phyloP scores from a whole-genome alignment of 768 basidiomycete species.

The Lactarius trivialis region DNA sequence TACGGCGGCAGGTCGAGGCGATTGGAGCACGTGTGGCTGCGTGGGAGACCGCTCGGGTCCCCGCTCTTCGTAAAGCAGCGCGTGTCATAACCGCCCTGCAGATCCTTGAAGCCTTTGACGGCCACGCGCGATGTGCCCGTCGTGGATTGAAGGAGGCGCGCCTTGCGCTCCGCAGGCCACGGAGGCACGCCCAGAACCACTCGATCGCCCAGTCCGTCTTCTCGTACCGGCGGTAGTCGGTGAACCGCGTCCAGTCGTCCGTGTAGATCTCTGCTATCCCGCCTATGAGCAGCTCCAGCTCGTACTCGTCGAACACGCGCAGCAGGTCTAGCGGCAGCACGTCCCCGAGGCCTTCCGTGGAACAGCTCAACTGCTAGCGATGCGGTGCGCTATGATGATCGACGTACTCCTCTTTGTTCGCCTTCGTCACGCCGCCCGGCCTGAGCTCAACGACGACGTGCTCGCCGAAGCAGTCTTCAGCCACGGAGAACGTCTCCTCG shows the following conservation, averaged over 20 bases:
- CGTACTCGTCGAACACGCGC: slow-evolving; percentile 86
- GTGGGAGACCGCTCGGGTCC: slow-evolving; percentile 74
- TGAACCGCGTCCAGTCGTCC: slow-evolving; percentile 92
- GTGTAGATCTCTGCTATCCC: slow-evolving; percentile 56
- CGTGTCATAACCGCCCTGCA: slow-evolving; percentile 91
- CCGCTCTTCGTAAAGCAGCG: slow-evolving; percentile 90
- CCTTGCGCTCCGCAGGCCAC: slow-evolving; percentile 88
- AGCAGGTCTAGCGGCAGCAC: slow-evolving; percentile 78
- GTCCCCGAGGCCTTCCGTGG: slow-evolving; percentile 73
- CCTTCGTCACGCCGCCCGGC: slow-evolving; percentile 65
- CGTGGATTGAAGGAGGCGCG: slow-evolving; percentile 83
- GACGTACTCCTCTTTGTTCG: slow-evolving; percentile 75
- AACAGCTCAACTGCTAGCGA: slow-evolving; percentile 77
- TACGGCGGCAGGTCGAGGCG: slow-evolving; percentile 84
- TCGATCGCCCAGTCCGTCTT: slow-evolving; percentile 84
- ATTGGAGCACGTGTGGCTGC: slow-evolving; percentile 94
- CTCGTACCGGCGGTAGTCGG: slow-evolving; percentile 84
- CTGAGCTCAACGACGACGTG: slow-evolving; percentile 52
- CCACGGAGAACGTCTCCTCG: slow-evolving; percentile 65
- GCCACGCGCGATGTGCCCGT: slow-evolving; percentile 82
- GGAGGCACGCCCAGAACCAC: slow-evolving; percentile 95
- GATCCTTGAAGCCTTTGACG: slow-evolving; percentile 91
- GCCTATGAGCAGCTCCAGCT: slow-evolving; percentile 83
- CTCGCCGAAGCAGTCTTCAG: slow-evolving; percentile 73
- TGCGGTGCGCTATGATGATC: slow-evolving; percentile 79